Conservation (phyloP, 2,329 filamentous ascomycete genomes). For the Monilinia fructigena region DNA sequence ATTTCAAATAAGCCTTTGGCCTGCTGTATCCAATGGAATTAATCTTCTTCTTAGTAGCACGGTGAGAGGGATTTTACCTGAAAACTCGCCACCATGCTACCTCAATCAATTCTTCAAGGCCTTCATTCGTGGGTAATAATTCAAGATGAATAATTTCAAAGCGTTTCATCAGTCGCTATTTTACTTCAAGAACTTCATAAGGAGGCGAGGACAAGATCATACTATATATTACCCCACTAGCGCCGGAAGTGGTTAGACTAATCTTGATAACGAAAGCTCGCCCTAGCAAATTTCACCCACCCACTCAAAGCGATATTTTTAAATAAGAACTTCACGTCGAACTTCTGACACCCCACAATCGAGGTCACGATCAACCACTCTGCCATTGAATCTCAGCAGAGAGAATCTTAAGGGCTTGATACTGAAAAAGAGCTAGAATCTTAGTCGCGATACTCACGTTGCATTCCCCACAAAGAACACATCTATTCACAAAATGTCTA, state of each 20-base stretch:
- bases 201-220: slow-evolving; percentile 8
- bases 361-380: slow-evolving; percentile 17
- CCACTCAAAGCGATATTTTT: slow-evolving; percentile 25
- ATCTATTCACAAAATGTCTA: slow-evolving; percentile 42
- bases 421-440: slow-evolving; percentile 2
- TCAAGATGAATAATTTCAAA: not conserved
- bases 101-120: not conserved
- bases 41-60: not conserved
- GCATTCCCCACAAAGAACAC: slow-evolving; percentile 15
- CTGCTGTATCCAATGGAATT: not conserved
- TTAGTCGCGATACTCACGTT: slow-evolving; percentile 4
- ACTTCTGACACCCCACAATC: slow-evolving; percentile 21
- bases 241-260: slow-evolving; percentile 12
- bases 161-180: too few species aligned
- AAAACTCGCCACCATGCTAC: not conserved
- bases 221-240: not conserved
- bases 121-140: not conserved
- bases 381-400: slow-evolving; percentile 17
- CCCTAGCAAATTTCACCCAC: slow-evolving; percentile 24
- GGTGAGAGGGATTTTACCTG: not conserved
- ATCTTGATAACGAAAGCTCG: slow-evolving; percentile 16
- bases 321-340: slow-evolving; percentile 22
- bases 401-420: slow-evolving; percentile 7
- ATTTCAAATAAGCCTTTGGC: not conserved
- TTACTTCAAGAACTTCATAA: not conserved